Base-by-base conservation (phyloP, 2,329 filamentous ascomycete genomes). In the Aspergillus brasiliensis region DNA sequence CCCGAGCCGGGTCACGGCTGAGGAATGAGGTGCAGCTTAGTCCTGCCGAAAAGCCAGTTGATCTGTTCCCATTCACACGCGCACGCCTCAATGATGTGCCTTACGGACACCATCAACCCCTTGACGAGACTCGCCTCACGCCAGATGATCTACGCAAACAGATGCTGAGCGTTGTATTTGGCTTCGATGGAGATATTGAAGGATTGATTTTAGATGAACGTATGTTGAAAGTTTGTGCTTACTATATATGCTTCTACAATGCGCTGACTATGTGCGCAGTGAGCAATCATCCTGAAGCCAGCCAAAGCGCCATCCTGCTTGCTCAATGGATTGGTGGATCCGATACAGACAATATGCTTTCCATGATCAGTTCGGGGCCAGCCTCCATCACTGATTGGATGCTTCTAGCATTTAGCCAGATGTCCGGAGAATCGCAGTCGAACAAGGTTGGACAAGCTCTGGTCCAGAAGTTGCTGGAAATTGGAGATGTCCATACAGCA, bases 301-400 rank as follows among this genome's bases (percentile, higher is more conserved):
- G 92, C 5, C 85, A 91, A 2, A 90, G 87, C 63, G 87, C 90
- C 11, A 91, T 98, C 54, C 83, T 98, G 40, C 83, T 99, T 4
- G 85, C 91, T 1, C 96, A 96, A 75, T 99, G 95, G 95, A 84
- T 99, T 0, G 92, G 93, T 13, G 91, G 97, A 62, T 86, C 91
- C 38, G 88, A 92, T 60, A 84, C 89, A 0, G 92, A 97, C 69
- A 84, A 92, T 42, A 91, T 97, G 85, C 84, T 88, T 10, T 87
- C 91, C 2, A 91, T 89, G 80, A 79, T 88, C 38, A 80, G 87
- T 46, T 90, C 92, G 0, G 88, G 94, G 66, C 89, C 91, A n/a
- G 93, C 95, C 84, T 94, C 92, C 8, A 92, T 91, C 2, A 91
- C 91, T 0, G 95, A 98, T 76, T 99, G 95, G 95, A 97, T 99